These are phyloP conservation scores for Chaetomium sp. DNA, from an alignment of 2,329 filamentous ascomycete species.

Conservation along the genomic window DNA sequence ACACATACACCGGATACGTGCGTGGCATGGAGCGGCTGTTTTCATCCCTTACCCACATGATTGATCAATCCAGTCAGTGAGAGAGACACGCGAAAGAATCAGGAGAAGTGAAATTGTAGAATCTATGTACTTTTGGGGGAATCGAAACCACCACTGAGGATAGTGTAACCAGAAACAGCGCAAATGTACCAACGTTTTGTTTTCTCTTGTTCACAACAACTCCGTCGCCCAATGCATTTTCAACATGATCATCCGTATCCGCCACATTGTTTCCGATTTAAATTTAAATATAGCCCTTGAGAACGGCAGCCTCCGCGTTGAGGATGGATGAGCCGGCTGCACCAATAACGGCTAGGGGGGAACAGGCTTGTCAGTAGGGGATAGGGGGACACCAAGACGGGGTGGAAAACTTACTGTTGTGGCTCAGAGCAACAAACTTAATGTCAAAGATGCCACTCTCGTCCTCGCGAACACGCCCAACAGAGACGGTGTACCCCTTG, in stretches of 20 bases:
- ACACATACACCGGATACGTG: too few relatives aligned
- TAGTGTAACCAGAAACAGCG: too few relatives aligned
- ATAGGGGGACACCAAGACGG: conserved; percentile 8
- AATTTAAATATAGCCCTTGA: conserved; percentile 72
- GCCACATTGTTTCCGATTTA: not conserved
- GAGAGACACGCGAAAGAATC: too few relatives aligned
- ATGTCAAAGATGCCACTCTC: conserved; percentile 87
- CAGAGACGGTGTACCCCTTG: conserved; percentile 82
- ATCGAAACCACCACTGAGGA: too few relatives aligned
- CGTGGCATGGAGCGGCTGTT: too few relatives aligned
- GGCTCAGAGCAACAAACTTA: conserved; percentile 89
- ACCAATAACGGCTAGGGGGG: conserved; percentile 80
- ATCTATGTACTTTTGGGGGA: too few relatives aligned
- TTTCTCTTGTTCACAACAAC: conserved; percentile 10
- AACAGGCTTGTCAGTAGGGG: too few relatives aligned
- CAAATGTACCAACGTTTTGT: too few relatives aligned
- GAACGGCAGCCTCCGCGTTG: conserved; percentile 85
- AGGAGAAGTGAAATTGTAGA: too few relatives aligned
- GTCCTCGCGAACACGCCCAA: conserved; percentile 80
- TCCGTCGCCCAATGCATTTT: conserved; percentile 8
- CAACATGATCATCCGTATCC: too few relatives aligned
- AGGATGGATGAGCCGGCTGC: conserved; percentile 94
- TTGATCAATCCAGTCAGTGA: too few relatives aligned
- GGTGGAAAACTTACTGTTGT: conserved; percentile 52
- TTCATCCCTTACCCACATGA: too few relatives aligned